Base-by-base conservation (phyloP, 2,329 filamentous ascomycete species). In the Remersonia thermophila region DNA sequence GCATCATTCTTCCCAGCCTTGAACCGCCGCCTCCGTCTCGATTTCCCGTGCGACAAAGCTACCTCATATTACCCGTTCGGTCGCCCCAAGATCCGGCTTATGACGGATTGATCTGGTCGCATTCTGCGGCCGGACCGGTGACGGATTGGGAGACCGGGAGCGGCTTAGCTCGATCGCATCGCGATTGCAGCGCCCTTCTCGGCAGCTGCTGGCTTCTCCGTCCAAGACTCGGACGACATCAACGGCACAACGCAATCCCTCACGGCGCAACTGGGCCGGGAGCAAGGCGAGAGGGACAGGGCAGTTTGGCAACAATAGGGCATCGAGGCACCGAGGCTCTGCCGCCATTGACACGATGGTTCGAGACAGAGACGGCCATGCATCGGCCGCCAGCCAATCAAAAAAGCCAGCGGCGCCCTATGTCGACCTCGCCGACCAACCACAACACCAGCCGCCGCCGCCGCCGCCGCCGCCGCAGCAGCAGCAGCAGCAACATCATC, bases 361-460 rank as follows among this genome's bases (percentile, higher is more conserved):
- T 20, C 47, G 34, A 26, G 47, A 47, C 27, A 38, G 35, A 38
- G 45, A 70, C 48, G 62, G 67, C 55, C 65, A 62, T 57, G 56
- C 61, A 56, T 59, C 62, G 47, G 55, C 59, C 46, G 55, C 56
- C 53, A 57, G 59, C 68, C 68, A 72, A 71, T 71, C 67, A 71
- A 71, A 70, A 59, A 63, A 64, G 17, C 61, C 66, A 33, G 25
- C 42, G 15, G 26, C 41, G 27, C 40, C 39, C 37, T 42, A 40
- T 38, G 30, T 38, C 32, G 48, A 48, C 44, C 45, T 45, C 42
- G 46, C 38, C 44, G 45, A 50, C 39, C 48, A 54, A 39, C 52
- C 51, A 41, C 51, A 53, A 33, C 51, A 56, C 27, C 54, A 51
- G 38, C 45, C 51, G 20, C 54, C 53, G 29, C 40, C 44, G 42